Evolutionary conservation across 2,329 filamentous ascomycete genomes (phyloP).

Genomic region (Plectosphaerella plurivora): DNA sequence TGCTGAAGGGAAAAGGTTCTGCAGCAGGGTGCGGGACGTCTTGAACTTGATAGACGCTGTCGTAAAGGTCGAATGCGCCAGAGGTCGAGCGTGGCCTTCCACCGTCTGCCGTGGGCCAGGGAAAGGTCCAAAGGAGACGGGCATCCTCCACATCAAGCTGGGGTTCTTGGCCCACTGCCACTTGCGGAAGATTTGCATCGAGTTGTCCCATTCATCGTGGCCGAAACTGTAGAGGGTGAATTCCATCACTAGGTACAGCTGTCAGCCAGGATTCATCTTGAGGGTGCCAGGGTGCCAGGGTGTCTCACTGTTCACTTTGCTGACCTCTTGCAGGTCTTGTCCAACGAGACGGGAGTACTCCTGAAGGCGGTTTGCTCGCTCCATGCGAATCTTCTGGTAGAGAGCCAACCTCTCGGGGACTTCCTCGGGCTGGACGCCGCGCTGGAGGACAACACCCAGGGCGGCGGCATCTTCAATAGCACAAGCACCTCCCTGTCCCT

Average conservation of each 20-base stretch:
- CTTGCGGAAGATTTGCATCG: conserved; percentile 42
- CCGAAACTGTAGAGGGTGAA: conserved; percentile 49
- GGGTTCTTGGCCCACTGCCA: conserved; percentile 37
- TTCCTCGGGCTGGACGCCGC: conserved; percentile 35
- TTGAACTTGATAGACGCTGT: background rate
- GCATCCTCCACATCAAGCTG: conserved; percentile 37
- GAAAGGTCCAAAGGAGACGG: conserved; percentile 40
- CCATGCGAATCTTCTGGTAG: conserved; percentile 54
- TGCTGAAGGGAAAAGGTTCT: conserved; percentile 39
- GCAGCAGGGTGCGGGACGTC: conserved; percentile 31
- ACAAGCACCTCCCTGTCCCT: conserved; percentile 41
- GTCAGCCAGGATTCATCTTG: background rate
- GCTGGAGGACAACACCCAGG: conserved; percentile 50
- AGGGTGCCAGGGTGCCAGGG: too few relatives aligned
- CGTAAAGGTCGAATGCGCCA: background rate
- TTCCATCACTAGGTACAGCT: conserved; percentile 22
- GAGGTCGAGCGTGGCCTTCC: conserved; percentile 12
- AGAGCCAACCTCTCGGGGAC: conserved; percentile 52
- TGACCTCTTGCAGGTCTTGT: conserved; percentile 25
- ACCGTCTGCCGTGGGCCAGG: conserved; percentile 35
- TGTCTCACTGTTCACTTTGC: conserved; percentile 1
- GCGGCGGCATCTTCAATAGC: conserved; percentile 66
- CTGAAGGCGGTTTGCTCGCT: conserved; percentile 54
- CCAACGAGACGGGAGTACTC: conserved; percentile 50
- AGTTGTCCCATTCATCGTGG: conserved; percentile 54